These are phyloP conservation scores for Colletotrichum phormii DNA, from an alignment of 2,329 filamentous ascomycete genomes.

Conservation along the genomic window DNA sequence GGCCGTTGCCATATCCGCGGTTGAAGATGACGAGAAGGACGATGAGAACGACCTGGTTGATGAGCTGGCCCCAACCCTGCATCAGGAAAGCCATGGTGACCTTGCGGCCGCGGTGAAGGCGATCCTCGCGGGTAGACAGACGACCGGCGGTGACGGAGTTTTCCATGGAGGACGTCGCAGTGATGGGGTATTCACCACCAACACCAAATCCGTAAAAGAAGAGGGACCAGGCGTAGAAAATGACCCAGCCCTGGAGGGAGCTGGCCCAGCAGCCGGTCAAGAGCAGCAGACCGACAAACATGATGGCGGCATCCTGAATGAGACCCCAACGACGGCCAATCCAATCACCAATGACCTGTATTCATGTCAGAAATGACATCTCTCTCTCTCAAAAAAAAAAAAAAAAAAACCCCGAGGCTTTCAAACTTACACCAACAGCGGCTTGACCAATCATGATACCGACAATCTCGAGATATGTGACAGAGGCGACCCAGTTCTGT, in stretches of 20 bases:
- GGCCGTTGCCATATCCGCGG: conserved; percentile 69
- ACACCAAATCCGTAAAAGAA: conserved; percentile 79
- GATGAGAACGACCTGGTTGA: conserved; percentile 93
- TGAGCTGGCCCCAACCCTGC: conserved; percentile 97
- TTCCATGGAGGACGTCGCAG: conserved; percentile 94
- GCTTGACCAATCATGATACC: conserved; percentile 97
- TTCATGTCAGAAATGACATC: not conserved
- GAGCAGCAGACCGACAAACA: conserved; percentile 94
- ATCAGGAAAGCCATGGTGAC: conserved; percentile 97
- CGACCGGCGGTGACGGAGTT: conserved; percentile 87
- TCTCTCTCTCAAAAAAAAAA: too few relatives aligned
- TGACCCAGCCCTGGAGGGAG: conserved; percentile 92
- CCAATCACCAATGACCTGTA: conserved; percentile 72
- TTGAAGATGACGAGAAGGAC: conserved; percentile 84
- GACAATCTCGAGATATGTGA: conserved; percentile 92
- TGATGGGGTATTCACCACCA: conserved; percentile 96
- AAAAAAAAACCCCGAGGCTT: too few relatives aligned
- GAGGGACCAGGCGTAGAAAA: conserved; percentile 94
- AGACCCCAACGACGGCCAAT: conserved; percentile 94
- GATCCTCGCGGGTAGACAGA: conserved; percentile 90
- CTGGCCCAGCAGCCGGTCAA: conserved; percentile 91
- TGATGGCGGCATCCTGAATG: conserved; percentile 93
- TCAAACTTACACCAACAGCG: conserved; percentile 76
- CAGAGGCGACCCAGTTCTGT: conserved; percentile 82
- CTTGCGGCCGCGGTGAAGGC: conserved; percentile 94